Conservation (phyloP, 257 asterid species). For the Anisodus tanguticus region DNA sequence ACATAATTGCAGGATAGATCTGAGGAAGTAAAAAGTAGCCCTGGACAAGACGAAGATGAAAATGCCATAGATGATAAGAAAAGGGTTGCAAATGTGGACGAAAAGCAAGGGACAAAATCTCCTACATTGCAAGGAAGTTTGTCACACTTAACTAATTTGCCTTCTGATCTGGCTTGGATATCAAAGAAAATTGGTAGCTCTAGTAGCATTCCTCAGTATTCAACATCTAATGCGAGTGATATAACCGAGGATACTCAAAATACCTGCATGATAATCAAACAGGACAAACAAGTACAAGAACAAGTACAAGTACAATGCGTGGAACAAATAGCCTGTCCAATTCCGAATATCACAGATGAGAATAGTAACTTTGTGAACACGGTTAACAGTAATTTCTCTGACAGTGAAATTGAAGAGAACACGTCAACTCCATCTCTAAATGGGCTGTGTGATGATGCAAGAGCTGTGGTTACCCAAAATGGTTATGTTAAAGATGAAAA, state of each 20-base stretch:
- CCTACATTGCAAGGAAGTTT: conserved; percentile 44
- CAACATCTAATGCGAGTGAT: conserved; percentile 33
- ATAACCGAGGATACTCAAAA: conserved; percentile 32
- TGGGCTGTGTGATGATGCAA: conserved; percentile 33
- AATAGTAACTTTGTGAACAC: conserved; percentile 22
- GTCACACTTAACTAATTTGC: conserved; percentile 49
- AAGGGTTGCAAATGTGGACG: conserved; percentile 44
- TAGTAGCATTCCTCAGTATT: conserved; percentile 35
- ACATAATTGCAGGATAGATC: conserved; percentile 53
- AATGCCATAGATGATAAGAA: conserved; percentile 35
- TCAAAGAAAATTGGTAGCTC: conserved; percentile 48
- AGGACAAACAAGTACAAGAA: conserved; percentile 28
- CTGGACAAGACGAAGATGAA: conserved; percentile 43
- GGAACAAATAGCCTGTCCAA: conserved; percentile 35
- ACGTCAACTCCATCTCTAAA: conserved; percentile 31
- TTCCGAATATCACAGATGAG: conserved; percentile 30
- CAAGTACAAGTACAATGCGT: conserved; percentile 30
- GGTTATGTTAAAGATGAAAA: conserved; percentile 34
- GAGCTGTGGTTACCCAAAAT: conserved; percentile 33
- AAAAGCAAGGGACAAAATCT: conserved; percentile 43
- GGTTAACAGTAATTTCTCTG: conserved; percentile 19
- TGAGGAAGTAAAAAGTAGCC: conserved; percentile 40
- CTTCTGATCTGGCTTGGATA: conserved; percentile 66
- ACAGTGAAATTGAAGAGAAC: conserved; percentile 32
- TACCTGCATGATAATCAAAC: conserved; percentile 33